Base-by-base conservation (phyloP, 2,329 filamentous ascomycete genomes). In the Aspergillus thermomutatus region DNA sequence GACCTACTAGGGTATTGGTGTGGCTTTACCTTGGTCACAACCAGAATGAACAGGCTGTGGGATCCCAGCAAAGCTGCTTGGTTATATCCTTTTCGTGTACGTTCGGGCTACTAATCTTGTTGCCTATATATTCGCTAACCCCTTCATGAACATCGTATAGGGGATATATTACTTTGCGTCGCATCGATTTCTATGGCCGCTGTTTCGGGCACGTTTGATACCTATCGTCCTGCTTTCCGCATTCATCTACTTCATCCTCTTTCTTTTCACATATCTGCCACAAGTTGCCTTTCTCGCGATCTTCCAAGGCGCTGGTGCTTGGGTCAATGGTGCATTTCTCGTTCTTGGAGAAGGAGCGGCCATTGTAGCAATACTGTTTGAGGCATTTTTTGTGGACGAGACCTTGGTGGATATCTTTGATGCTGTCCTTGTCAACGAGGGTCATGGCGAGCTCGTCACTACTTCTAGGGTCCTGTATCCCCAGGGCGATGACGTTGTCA, bases 251-350 rank as follows among this genome's bases (percentile, higher is more conserved):
- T 78, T 87, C n/a, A 80, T 95, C 21, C 84, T 97, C 21, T 97
- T 97, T 74, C 80, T 91, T 11, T 95, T 94, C 74, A 82, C 91
- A 0, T 97, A 96, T 65, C 77, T 97, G 2, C 93, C 93, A 0
- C 91, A 97, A 71, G 91, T 91, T 55, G 90, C 90, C 1, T 90
- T 99, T 67, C 83, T 99, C 23, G 87, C 89, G 17, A 84, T 97
- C 64, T 97, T 97, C 72, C 92, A 97, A 66, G 89, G 89, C 23
- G 75, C 86, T 57, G 87, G 87, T 28, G 94, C 94, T n/a, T 96
- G 91, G 90, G 76, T 96, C 56, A 97, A 91, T 66, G 92, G 89
- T 2, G 86, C 90, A 0, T 87, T 97, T 60, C 80, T 97, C 49
- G 90, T 96, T 0, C 81, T 99, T 2, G 84, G 82, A 9, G 83